Evolutionary conservation across 208 protist species (phyloP), one percentile per base, ranked within the genome.

Genomic region (Trypanosoma lewisi): DNA sequence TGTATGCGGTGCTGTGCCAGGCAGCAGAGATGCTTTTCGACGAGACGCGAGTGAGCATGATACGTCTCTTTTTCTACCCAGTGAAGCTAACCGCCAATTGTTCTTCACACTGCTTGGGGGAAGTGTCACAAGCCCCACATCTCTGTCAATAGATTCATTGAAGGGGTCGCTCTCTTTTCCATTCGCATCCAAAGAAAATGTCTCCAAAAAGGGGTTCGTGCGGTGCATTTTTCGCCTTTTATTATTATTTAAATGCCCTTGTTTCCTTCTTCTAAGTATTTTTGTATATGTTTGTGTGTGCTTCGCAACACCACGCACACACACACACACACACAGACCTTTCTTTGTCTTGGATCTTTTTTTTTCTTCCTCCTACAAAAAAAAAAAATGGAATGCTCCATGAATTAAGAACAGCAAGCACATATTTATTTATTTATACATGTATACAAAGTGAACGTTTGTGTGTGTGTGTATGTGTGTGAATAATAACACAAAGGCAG

Each of bases 181-280:
- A n/a, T 34, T 37, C 3, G 3, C 19, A 11, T 62, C 62, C 8
- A 36, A 30, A 16, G 39, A 21, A 37, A 51, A 44, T 27, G 41
- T 27, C 9, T 34, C 30, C 0, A 69, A 19, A 45, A 56, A 62
- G 2, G 28, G 63, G 14, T 60, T 33, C 7, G 27, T 23, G 14
- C 45, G 63, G 25, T 69, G 63, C 63, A 69, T 69, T 68, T 45
- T 27, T 52, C 25, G 23, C 2, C 27, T 28, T 51, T 25, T 53
- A 27, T 53, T 55, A 37, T 55, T 1, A n/a, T 36, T 55, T 55
- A 7, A 21, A 49, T n/a, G n/a, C n/a, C n/a, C n/a, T n/a, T n/a
- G n/a, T n/a, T n/a, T n/a, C n/a, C n/a, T n/a, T n/a, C n/a, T n/a
- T n/a, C n/a, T n/a, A n/a, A n/a, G n/a, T n/a, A n/a, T n/a, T n/a